Conservation (phyloP, 306 rosid species). For the Cucurbita argyrosperma region DNA sequence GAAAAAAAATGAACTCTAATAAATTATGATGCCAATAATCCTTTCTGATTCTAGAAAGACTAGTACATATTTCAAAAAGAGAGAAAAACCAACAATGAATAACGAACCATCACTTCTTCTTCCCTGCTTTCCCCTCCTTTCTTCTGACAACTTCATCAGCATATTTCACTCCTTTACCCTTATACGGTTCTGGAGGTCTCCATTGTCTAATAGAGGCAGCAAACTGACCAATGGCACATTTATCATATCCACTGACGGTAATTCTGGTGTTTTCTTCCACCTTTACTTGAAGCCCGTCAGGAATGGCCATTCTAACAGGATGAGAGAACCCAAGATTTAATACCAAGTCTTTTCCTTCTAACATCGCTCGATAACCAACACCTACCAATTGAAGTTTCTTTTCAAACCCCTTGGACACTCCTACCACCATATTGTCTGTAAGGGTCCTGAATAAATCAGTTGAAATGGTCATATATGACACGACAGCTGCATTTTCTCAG, state of each 20-base stretch:
- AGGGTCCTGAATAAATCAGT: conserved; percentile 53
- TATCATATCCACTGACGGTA: conserved; percentile 72
- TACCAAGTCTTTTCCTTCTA: conserved; percentile 70
- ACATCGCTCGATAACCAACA: conserved; percentile 83
- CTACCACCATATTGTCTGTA: conserved; percentile 78
- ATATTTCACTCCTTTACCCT: conserved; percentile 95
- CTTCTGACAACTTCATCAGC: conserved; percentile 81
- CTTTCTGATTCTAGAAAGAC: neutral
- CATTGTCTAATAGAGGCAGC: conserved; percentile 82
- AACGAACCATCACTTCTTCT: conserved; percentile 45
- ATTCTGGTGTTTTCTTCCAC: conserved; percentile 87
- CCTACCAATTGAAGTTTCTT: conserved; percentile 85
- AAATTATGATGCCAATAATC: neutral
- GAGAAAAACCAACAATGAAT: neutral
- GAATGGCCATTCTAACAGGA: conserved; percentile 80
- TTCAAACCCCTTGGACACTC: conserved; percentile 95
- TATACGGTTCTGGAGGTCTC: conserved; percentile 99
- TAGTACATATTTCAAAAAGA: neutral
- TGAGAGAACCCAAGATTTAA: conserved; percentile 95
- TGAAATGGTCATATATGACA: neutral
- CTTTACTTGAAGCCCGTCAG: conserved; percentile 60
- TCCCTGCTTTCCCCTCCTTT: conserved; percentile 94
- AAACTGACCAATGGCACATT: conserved; percentile 76
- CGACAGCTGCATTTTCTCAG: too few relatives aligned
- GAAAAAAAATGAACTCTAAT: neutral